Evolutionary conservation across 2,329 filamentous ascomycete species (phyloP), one percentile per base, ranked within the genome.

Genomic region (Cladophialophora bantiana): DNA sequence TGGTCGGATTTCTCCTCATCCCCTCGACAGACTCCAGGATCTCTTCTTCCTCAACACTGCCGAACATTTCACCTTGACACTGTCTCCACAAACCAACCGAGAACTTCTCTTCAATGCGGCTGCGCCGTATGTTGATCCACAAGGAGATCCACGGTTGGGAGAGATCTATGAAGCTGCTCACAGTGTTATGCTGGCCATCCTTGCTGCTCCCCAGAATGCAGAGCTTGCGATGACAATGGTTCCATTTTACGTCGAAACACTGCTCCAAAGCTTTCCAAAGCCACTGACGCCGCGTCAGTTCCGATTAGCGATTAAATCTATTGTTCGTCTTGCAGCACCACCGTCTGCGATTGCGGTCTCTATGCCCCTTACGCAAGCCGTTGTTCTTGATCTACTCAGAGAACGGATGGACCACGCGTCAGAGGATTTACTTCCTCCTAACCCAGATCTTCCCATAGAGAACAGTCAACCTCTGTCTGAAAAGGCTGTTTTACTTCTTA

Each of bases 161-260:
- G 85, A 89, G 48, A 87, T 96, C n/a, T 96, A 96, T 73, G 94
- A 97, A 78, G 88, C 94, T 0, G 92, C 93, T 0, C 94, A 97
- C 79, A 91, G 90, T 70, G 87, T 94, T 50, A 86, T 92, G 71
- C 86, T 97, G 5, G 88, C 94, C 1, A 89, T 92, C 3, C 87
- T 97, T 54, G 91, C 91, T 0, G 90, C 91, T 59, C 92, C 93
- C 0, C 89, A 91, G 69, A 94, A 93, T 72, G 88, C 89, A 18
- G 79, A 86, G 15, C 80, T 96, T 26, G 89, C 92, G 15, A 85
- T 88, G 7, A 85, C 86, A 69, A 86, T 95, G 62, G 84, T 94
- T 1, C 92, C 93, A 0, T 92, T 92, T 74, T 97, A 97, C 78
- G 88, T 96, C 70, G 89, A 94, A 72, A 88, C 89, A 13, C 84